A percentile compares a stretch with the other conserved stretches of the same genome.
phyloP scores from a whole-genome alignment of 192 early-diverging fungal genomes.

The Coemansia sp. region DNA sequence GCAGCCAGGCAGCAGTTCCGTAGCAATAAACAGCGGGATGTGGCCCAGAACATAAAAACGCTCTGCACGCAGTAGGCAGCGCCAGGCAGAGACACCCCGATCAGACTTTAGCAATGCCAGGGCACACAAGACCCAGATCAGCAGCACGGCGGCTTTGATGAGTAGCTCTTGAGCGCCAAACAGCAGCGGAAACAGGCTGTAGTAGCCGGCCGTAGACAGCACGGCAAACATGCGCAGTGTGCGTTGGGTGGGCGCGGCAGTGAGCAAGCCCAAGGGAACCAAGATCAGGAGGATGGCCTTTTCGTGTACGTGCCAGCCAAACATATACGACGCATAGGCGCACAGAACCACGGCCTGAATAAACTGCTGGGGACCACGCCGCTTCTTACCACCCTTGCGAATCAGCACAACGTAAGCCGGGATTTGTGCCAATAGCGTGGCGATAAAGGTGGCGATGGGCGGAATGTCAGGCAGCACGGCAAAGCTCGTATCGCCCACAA shows the following conservation, averaged over 20 bases:
- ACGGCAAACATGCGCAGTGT: conserved; percentile 45
- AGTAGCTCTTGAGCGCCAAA: conserved; percentile 50
- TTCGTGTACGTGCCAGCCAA: conserved; percentile 99
- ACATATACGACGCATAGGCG: conserved; percentile 85
- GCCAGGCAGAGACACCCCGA: conserved; percentile 28
- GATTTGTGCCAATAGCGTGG: conserved; percentile 72
- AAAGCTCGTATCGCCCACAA: conserved; percentile 87
- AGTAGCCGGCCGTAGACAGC: conserved; percentile 45
- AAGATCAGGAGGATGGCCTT: conserved; percentile 86
- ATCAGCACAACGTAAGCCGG: conserved; percentile 33
- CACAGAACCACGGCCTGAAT: conserved; percentile 72
- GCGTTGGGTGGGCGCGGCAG: conserved; percentile 20
- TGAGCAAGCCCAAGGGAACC: conserved; percentile 51
- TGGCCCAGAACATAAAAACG: conserved; percentile 32
- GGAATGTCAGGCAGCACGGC: conserved; percentile 73
- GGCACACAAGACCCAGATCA: conserved; percentile 35
- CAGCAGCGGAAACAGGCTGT: conserved; percentile 52
- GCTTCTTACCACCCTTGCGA: conserved; percentile 32
- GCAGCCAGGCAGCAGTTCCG: conserved; percentile 25
- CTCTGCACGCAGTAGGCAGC: conserved; percentile 31
- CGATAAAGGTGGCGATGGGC: conserved; percentile 69
- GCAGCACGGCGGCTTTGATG: conserved; percentile 27
- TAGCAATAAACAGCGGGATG: conserved; percentile 29
- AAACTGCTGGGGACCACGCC: conserved; percentile 63
- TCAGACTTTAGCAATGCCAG: conserved; percentile 28